Base-by-base conservation (phyloP, 2,329 filamentous ascomycete genomes). In the Xylaria polymorpha region DNA sequence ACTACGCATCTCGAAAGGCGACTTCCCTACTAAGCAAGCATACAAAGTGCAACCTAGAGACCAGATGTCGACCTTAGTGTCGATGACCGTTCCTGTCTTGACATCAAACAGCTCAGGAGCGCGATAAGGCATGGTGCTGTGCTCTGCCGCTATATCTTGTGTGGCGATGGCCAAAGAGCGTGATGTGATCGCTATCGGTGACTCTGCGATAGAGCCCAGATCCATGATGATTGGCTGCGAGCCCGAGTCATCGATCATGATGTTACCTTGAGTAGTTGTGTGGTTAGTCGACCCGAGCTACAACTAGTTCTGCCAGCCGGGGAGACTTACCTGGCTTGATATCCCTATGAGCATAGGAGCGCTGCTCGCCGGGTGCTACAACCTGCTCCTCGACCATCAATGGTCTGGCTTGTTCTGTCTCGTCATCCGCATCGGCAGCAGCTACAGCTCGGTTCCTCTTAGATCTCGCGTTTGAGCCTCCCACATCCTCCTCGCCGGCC, bases 11-110 rank as follows among this genome's bases (percentile, higher is more conserved):
- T 99, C 96, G 76, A 99, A 99, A 1, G 96, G 96, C 15, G 93
- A 97, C 81, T 99, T 98, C 73, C 96, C 96, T 35, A 98, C 94
- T 10, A 99, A 87, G 77, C 96, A 98, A 44, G 96, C 96, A 81
- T 97, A 99, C 53, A 99, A 85, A n/a, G 96, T 98, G 84, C 96
- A 98, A 61, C 96, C 96, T 25, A 99, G 84, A 18, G 93, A 97
- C 96, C 96, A 99, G 73, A 99, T 97, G 80, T 99, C 96, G 48
- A 97, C 94, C 79, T 98, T 98, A 14, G 94, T 97, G 81, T 98
- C 96, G 77, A 99, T 92, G 60, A 94, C 89, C 58, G 91, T 91
- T 71, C 93, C 95, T 3, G 94, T 98, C 82, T 97, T 97, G 66
- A 98, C 96, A 80, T 99, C 96, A 81, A 99, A 99, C 69, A 99